phyloP scores from a whole-genome alignment of 768 basidiomycete species.

The Tricholoma hemisulphureum region DNA sequence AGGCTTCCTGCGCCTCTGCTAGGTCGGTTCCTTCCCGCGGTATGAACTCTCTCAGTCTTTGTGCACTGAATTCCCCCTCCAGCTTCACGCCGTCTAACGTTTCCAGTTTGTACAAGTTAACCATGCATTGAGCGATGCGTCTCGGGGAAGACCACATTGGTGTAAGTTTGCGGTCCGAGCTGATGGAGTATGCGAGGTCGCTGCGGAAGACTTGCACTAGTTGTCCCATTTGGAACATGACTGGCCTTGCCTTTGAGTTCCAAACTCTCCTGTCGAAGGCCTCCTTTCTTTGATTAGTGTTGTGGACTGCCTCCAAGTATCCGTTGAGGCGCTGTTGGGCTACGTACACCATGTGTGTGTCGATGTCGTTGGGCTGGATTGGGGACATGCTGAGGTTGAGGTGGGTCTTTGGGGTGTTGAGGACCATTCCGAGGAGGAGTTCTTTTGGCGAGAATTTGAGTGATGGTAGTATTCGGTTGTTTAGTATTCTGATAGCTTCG shows the following conservation, averaged over 20 bases:
- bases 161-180: not conserved
- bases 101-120: not conserved
- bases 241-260: constrained; percentile 11
- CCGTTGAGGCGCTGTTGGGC: constrained; percentile 30
- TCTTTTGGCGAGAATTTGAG: constrained; percentile 22
- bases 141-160: not conserved
- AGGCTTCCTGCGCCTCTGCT: not conserved
- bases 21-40: not conserved
- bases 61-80: not conserved
- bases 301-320: constrained; percentile 20
- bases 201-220: not conserved
- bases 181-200: not conserved
- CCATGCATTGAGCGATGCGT: not conserved
- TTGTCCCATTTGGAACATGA: constrained; percentile 16
- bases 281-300: constrained; percentile 19
- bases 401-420: constrained; percentile 23
- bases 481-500: constrained; percentile 21
- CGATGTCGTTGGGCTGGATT: constrained; percentile 7
- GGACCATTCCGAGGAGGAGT: constrained; percentile 25
- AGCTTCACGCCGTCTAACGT: not conserved
- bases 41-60: not conserved
- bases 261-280: constrained; percentile 25
- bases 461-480: constrained; percentile 22
- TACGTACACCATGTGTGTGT: constrained; percentile 23
- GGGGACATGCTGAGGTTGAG: not conserved